phyloP scores from a whole-genome alignment of 345 rosid species.

The Citrus trifoliata region DNA sequence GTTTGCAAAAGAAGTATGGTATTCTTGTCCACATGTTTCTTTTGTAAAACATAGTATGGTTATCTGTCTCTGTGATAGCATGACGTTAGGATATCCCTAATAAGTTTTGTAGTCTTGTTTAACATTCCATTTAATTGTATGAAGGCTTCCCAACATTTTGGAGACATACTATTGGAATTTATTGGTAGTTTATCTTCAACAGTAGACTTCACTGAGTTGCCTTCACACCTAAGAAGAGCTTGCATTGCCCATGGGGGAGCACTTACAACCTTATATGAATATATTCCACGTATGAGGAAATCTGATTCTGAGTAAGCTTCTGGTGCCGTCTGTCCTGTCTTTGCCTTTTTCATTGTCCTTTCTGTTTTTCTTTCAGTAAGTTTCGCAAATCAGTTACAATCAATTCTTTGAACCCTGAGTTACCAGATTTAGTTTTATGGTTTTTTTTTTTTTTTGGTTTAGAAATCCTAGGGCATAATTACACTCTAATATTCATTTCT shows the following conservation, averaged over 20 bases:
- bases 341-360: neutral
- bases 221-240: constrained; percentile 74
- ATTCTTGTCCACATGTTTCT: constrained; percentile 8
- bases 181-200: constrained; percentile 70
- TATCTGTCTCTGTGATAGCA: neutral
- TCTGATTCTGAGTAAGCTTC: constrained; percentile 67
- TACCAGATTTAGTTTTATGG: neutral
- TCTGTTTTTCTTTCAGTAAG: neutral
- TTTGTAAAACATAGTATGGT: neutral
- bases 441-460: neutral
- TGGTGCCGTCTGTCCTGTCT: neutral
- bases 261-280: constrained; percentile 67
- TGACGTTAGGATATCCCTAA: neutral
- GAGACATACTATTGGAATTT: constrained; percentile 75
- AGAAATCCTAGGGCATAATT: neutral
- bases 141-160: constrained; percentile 94
- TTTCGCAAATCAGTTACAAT: neutral
- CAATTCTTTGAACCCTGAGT: neutral
- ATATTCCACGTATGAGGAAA: constrained; percentile 82
- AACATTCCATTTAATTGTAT: constrained; percentile 18
- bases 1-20: constrained; percentile 87
- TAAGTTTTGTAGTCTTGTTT: constrained; percentile 11
- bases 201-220: constrained; percentile 48
- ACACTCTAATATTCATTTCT: neutral
- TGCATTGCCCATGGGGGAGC: constrained; percentile 77